Evolutionary conservation across 805 yeast genomes (phyloP).

Genomic region (Kodamaea laetipori): DNA sequence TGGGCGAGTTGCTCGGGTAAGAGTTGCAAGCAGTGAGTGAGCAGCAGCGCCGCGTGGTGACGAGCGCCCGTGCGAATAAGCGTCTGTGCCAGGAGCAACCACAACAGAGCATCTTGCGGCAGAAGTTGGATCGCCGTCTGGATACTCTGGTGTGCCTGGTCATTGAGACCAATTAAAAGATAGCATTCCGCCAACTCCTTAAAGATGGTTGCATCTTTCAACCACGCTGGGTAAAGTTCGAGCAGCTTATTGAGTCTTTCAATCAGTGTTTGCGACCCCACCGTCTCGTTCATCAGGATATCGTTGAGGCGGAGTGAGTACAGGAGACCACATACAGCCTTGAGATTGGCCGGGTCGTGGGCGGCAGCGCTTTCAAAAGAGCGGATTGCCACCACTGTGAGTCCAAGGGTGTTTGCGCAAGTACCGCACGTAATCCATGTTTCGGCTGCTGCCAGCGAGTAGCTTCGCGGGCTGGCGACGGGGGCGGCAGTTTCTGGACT

Average conservation of each 20-base stretch:
- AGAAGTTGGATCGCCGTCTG: conserved; percentile 42
- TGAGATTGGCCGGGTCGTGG: conserved; percentile 41
- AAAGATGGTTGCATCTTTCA: conserved; percentile 43
- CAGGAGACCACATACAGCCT: conserved; percentile 48
- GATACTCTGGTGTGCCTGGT: conserved; percentile 53
- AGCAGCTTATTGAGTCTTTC: conserved; percentile 43
- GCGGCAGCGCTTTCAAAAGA: conserved; percentile 46
- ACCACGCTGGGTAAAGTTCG: conserved; percentile 38
- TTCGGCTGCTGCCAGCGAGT: conserved; percentile 32
- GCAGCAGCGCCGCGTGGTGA: conserved; percentile 49
- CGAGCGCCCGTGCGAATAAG: conserved; percentile 46
- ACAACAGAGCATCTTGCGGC: conserved; percentile 47
- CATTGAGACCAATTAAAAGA: conserved; percentile 46
- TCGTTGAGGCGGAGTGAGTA: conserved; percentile 43
- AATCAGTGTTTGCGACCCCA: conserved; percentile 43
- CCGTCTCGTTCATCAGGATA: conserved; percentile 36
- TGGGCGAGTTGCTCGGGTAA: conserved; percentile 37
- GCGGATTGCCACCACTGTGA: conserved; percentile 41
- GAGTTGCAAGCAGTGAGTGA: conserved; percentile 46
- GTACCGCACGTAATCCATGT: conserved; percentile 52
- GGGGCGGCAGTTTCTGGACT: neutral
- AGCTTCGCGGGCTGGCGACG: conserved; percentile 10
- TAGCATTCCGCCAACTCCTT: conserved; percentile 57
- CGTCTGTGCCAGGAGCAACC: conserved; percentile 53
- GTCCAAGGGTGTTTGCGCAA: conserved; percentile 47